Conservation (phyloP, 2,329 filamentous ascomycete genomes). For the Leptographium radiaticola region DNA sequence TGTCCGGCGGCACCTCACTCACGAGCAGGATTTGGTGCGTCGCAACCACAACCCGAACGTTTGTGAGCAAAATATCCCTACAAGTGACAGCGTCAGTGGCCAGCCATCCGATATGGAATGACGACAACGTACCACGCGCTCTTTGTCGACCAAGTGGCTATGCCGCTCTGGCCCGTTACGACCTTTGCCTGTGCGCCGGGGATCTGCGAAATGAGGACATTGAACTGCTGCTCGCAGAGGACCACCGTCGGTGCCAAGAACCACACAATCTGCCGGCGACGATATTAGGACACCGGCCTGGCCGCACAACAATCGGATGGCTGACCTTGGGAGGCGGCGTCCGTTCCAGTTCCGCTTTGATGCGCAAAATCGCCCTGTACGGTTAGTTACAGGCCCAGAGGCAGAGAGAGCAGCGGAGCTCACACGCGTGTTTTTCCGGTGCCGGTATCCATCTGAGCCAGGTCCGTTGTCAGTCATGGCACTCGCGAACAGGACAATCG, state of each 20-base stretch:
- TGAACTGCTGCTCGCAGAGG: constrained; percentile 53
- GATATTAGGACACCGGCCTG: not conserved
- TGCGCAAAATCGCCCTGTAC: constrained; percentile 52
- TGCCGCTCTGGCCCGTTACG: constrained; percentile 53
- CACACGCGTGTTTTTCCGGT: constrained; percentile 70
- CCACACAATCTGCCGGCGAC: constrained; percentile 45
- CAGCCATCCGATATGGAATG: not conserved
- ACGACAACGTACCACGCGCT: constrained; percentile 31
- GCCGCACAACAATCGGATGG: constrained; percentile 16
- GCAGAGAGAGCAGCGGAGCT: constrained; percentile 15
- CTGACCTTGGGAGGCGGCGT: constrained; percentile 46
- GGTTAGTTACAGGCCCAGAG: not conserved
- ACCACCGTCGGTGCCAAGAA: constrained; percentile 59
- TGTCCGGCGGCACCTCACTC: not conserved
- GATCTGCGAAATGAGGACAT: constrained; percentile 46
- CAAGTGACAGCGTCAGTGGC: not conserved
- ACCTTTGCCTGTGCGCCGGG: constrained; percentile 44
- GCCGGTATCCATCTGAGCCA: constrained; percentile 60
- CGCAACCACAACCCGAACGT: constrained; percentile 60
- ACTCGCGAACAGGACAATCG: not conserved
- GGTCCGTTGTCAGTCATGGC: not conserved
- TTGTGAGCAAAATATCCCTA: constrained; percentile 50
- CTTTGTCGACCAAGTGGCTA: constrained; percentile 61
- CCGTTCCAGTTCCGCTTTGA: constrained; percentile 48
- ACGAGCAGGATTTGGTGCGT: constrained; percentile 57